phyloP scores from a whole-genome alignment of 495 filamentous ascomycete species.

The Entonaema liquescens region DNA sequence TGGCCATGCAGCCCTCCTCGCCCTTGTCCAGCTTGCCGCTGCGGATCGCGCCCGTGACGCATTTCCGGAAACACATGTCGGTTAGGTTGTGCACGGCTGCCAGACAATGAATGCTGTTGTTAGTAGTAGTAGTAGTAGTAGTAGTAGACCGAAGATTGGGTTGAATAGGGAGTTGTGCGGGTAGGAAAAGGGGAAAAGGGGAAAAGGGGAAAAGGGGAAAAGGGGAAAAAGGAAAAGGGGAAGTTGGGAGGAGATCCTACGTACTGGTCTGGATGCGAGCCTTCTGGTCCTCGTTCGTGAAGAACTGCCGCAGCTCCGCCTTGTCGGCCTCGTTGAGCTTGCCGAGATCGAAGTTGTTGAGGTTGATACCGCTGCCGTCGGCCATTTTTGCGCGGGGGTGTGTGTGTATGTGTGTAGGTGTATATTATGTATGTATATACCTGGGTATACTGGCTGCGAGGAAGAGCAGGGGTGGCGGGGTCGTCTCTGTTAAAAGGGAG shows the following conservation, averaged over 20 bases:
- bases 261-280: slow-evolving; percentile 79
- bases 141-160: no score
- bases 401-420: no score
- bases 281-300: slow-evolving; percentile 83
- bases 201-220: background rate
- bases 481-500: no score
- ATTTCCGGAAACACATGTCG: slow-evolving; percentile 93
- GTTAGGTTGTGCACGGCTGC: slow-evolving; percentile 71
- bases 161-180: background rate
- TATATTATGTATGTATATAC: background rate
- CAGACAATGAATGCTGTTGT: no score
- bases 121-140: no score
- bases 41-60: slow-evolving; percentile 72
- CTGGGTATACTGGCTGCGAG: no score
- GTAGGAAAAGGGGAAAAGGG: no score
- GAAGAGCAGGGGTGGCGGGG: background rate
- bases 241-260: slow-evolving; percentile 42
- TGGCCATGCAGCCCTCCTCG: slow-evolving; percentile 84
- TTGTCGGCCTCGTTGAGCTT: slow-evolving; percentile 83
- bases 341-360: slow-evolving; percentile 64
- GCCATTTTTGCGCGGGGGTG: no score
- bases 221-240: background rate
- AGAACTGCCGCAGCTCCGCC: slow-evolving; percentile 83
- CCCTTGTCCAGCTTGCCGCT: slow-evolving; percentile 70
- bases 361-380: slow-evolving; percentile 35